These are phyloP conservation scores for Calendula officinalis DNA, from an alignment of 129 eudicot genomes.

Conservation along the genomic window DNA sequence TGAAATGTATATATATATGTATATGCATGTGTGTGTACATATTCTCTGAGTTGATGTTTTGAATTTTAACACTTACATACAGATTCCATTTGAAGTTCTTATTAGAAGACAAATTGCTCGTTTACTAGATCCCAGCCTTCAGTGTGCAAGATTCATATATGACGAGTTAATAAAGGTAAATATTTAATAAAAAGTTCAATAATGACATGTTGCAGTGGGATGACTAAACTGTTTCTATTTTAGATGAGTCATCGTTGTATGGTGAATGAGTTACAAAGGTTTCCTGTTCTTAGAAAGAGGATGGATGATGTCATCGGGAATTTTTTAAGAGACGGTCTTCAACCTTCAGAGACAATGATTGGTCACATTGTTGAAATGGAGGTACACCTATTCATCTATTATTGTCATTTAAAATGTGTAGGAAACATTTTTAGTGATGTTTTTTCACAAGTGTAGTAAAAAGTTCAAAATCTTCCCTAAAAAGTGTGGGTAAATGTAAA, in stretches of 20 bases:
- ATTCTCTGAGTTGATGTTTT: too few relatives aligned
- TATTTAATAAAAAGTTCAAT: neutral
- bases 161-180: slow-evolving; percentile 80
- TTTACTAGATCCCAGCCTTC: slow-evolving; percentile 80
- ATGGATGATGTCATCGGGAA: slow-evolving; percentile 80
- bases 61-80: neutral
- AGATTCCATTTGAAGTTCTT: slow-evolving; percentile 48
- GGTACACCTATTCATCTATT: slow-evolving; percentile 35
- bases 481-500: too few relatives aligned
- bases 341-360: slow-evolving; percentile 85
- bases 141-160: slow-evolving; percentile 81
- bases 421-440: too few relatives aligned
- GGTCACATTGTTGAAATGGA: slow-evolving; percentile 89
- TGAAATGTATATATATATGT: too few relatives aligned
- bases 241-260: slow-evolving; percentile 86
- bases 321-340: slow-evolving; percentile 78
- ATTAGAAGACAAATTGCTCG: slow-evolving; percentile 74
- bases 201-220: neutral
- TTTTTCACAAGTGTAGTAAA: too few relatives aligned
- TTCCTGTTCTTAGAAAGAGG: slow-evolving; percentile 69
- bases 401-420: too few relatives aligned
- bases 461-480: too few relatives aligned
- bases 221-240: slow-evolving; percentile 13
- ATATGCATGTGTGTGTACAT: too few relatives aligned
- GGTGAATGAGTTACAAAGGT: slow-evolving; percentile 73